Evolutionary conservation across 768 basidiomycete genomes (phyloP), one percentile per base, ranked within the genome.

Genomic region (Glaciozyma martinii): DNA sequence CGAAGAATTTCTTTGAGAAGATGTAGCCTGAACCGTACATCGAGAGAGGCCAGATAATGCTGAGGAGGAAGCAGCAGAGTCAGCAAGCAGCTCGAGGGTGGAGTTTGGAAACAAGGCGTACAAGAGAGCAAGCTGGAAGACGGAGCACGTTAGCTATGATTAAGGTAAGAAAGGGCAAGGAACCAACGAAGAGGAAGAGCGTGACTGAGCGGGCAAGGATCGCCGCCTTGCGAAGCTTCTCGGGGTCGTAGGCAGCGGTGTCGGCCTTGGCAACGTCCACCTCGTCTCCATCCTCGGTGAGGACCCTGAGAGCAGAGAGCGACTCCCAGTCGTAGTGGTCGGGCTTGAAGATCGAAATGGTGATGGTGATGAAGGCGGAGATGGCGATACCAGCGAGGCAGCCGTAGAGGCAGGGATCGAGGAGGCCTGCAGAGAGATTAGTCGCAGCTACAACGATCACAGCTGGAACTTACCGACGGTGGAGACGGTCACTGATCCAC

Each of bases 341-440:
- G 19, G 61, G 61, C 23, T 18, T 7, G 23, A 56, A 3, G 27
- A 62, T 13, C 3, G 61, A 55, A 7, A 55, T 25, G 8, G 37
- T 1, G 23, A 61, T 40, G 19, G 65, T 60, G 25, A 66, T 37
- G 44, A 61, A n/a, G 2, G 60, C 65, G 8, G 59, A 27, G 15
- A 46, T 37, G 3, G 44, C 52, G 30, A 61, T 61, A 21, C 65
- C 60, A 15, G 65, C 55, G 32, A 61, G 43, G 60, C 59, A 61
- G 8, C 65, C 65, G 55, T 66, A 66, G 16, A 66, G 27, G 59
- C 65, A 66, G 12, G 61, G 29, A 33, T 62, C 61, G 27, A 56
- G 30, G 30, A 33, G 43, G 13, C 50, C 55, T 8, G 33, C 29
- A 21, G 62, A 58, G 15, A 32, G 32, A 37, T 19, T 13, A 37